Conservation (phyloP, 768 basidiomycete genomes). For the Megacollybia marginata region DNA sequence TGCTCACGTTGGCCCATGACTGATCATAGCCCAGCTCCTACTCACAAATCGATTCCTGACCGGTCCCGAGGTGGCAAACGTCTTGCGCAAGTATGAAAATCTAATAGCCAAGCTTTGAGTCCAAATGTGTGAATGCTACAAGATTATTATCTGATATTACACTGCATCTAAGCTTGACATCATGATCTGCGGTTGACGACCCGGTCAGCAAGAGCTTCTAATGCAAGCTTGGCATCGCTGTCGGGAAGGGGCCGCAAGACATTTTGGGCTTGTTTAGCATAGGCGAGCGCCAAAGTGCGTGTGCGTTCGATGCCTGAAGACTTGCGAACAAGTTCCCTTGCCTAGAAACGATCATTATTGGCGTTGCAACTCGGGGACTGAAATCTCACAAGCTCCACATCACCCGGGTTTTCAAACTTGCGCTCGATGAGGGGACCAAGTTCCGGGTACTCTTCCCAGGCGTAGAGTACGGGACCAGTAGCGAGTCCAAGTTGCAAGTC, state of each 20-base stretch:
- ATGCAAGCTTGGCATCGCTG: conserved; percentile 72
- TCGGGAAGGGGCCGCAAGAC: conserved; percentile 68
- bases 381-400: conserved; percentile 69
- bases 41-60: conserved; percentile 47
- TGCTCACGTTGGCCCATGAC: neutral
- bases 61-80: conserved; percentile 37
- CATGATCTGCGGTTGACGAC: conserved; percentile 51
- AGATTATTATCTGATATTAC: conserved; percentile 20
- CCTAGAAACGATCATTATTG: conserved; percentile 38
- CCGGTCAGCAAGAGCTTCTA: conserved; percentile 69
- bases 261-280: conserved; percentile 74
- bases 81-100: conserved; percentile 48
- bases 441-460: conserved; percentile 89
- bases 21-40: conserved; percentile 34
- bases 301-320: conserved; percentile 82
- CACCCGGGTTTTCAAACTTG: conserved; percentile 74
- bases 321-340: conserved; percentile 61
- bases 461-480: conserved; percentile 90
- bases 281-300: conserved; percentile 64
- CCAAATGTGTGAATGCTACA: conserved; percentile 1
- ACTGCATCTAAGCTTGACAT: neutral
- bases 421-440: conserved; percentile 82
- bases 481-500: conserved; percentile 81
- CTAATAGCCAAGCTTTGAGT: neutral
- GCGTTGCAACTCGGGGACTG: conserved; percentile 1